A percentile compares a stretch with the other conserved stretches of the same genome.
Evolutionary conservation across 148 eudicot species (phyloP).

Genomic region (Cornus suecica): DNA sequence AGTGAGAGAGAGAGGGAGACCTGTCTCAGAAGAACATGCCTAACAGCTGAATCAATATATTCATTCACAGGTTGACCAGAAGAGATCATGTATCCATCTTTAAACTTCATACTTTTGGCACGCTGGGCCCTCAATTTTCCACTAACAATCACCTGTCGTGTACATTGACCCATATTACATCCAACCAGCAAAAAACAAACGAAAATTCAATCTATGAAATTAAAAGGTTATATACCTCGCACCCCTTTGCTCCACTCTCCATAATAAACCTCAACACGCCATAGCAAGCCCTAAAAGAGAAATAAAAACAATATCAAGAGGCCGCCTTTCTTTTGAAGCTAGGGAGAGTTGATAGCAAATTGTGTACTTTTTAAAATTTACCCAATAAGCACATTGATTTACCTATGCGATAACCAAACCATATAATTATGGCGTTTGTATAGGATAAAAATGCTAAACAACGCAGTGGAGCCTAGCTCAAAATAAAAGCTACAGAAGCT

Average conservation of each 20-base stretch:
- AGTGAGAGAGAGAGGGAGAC: constrained; percentile 2
- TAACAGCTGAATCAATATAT: constrained; percentile 47
- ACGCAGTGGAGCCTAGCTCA: neutral
- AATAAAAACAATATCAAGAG: neutral
- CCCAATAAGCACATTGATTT: neutral
- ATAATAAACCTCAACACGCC: constrained; percentile 48
- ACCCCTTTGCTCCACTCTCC: constrained; percentile 64
- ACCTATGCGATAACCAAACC: neutral
- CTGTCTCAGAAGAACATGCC: constrained; percentile 52
- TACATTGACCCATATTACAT: neutral
- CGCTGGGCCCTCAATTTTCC: constrained; percentile 52
- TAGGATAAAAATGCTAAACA: neutral
- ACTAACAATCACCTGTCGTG: constrained; percentile 41
- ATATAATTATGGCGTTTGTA: neutral
- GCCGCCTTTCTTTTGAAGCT: too few relatives aligned
- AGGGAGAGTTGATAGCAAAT: neutral
- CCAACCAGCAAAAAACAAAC: neutral
- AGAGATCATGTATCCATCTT: constrained; percentile 56
- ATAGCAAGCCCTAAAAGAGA: constrained; percentile 44
- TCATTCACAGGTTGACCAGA: constrained; percentile 52
- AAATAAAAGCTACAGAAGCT: too few relatives aligned
- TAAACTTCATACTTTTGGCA: constrained; percentile 54
- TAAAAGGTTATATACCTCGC: constrained; percentile 35
- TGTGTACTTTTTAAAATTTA: too few relatives aligned
- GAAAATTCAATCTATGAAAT: neutral